Percentiles rank a stretch among this genome's conserved stretches.
Evolutionary conservation across 352 stramenopile species (phyloP).

Genomic region (Phytophthora citricola): DNA sequence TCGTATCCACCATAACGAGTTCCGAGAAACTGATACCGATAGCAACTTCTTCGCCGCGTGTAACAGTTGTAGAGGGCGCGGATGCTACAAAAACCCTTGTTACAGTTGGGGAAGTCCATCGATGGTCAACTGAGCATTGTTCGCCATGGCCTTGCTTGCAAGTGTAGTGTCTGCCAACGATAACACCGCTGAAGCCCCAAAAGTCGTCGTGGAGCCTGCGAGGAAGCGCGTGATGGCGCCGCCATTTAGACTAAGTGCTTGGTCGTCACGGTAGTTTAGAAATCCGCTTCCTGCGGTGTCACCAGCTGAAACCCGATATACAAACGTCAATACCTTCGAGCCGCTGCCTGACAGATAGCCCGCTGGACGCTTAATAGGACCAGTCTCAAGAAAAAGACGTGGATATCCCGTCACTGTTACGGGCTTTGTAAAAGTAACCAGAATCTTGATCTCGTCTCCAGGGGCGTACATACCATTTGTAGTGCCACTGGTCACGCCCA

Average conservation of each 20-base stretch:
- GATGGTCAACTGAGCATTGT: slow-evolving; percentile 62
- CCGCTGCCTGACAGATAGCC: slow-evolving; percentile 69
- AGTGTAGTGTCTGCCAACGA: slow-evolving; percentile 47
- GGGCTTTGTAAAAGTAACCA: slow-evolving; percentile 82
- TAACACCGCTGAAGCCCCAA: slow-evolving; percentile 35
- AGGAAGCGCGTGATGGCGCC: slow-evolving; percentile 60
- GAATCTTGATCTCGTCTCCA: slow-evolving; percentile 68
- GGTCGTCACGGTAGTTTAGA: slow-evolving; percentile 74
- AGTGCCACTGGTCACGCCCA: slow-evolving; percentile 63
- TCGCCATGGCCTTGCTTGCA: slow-evolving; percentile 45
- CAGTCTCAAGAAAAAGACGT: slow-evolving; percentile 76
- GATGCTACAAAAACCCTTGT: slow-evolving; percentile 46
- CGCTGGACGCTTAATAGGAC: slow-evolving; percentile 68
- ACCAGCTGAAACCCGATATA: slow-evolving; percentile 75
- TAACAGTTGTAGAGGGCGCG: slow-evolving; percentile 46
- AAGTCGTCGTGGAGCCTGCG: slow-evolving; percentile 2
- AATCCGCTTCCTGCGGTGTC: slow-evolving; percentile 58
- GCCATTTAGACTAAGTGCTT: slow-evolving; percentile 70
- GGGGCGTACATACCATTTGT: slow-evolving; percentile 71
- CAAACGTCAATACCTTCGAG: slow-evolving; percentile 69
- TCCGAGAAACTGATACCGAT: slow-evolving; percentile 75
- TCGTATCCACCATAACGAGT: slow-evolving; percentile 62
- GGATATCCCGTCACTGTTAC: slow-evolving; percentile 72
- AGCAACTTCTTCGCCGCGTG: slow-evolving; percentile 47
- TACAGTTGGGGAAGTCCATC: slow-evolving; percentile 63